These are phyloP conservation scores for Platanthera zijinensis DNA, from an alignment of 106 monocot species.

Conservation along the genomic window DNA sequence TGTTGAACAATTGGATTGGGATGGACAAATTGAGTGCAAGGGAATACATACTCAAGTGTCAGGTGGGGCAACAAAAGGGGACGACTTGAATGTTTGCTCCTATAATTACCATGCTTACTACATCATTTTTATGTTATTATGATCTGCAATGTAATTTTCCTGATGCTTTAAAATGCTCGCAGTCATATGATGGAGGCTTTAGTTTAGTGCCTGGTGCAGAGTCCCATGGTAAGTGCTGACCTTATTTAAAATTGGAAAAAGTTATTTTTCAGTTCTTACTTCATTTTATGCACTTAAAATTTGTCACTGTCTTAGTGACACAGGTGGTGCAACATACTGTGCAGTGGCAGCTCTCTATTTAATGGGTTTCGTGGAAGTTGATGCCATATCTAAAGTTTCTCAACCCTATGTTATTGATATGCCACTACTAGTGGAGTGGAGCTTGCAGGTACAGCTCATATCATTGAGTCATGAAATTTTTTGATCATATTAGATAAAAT, in stretches of 20 bases:
- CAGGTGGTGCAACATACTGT: constrained; percentile 96
- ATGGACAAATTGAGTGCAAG: constrained; percentile 73
- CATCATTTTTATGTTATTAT: background rate
- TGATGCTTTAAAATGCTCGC: constrained; percentile 22
- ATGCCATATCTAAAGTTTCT: constrained; percentile 14
- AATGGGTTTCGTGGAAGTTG: constrained; percentile 71
- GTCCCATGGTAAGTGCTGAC: constrained; percentile 82
- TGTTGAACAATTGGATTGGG: constrained; percentile 82
- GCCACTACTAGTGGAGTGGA: constrained; percentile 65
- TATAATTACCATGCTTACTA: background rate
- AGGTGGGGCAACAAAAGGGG: constrained; percentile 33
- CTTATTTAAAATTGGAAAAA: background rate
- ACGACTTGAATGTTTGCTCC: background rate
- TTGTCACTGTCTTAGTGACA: constrained; percentile 38
- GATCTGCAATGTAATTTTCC: background rate
- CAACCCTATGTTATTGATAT: constrained; percentile 30
- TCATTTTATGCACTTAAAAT: background rate
- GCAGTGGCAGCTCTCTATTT: constrained; percentile 79
- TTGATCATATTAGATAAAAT: background rate
- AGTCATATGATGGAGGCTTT: constrained; percentile 99
- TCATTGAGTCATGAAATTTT: background rate
- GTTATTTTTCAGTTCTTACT: background rate
- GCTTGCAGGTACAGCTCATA: constrained; percentile 53
- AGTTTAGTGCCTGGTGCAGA: constrained; percentile 89
- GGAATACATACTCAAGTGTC: constrained; percentile 73